phyloP scores from a whole-genome alignment of 1,284 basidiomycete species.

The Leccinum solheimii region DNA sequence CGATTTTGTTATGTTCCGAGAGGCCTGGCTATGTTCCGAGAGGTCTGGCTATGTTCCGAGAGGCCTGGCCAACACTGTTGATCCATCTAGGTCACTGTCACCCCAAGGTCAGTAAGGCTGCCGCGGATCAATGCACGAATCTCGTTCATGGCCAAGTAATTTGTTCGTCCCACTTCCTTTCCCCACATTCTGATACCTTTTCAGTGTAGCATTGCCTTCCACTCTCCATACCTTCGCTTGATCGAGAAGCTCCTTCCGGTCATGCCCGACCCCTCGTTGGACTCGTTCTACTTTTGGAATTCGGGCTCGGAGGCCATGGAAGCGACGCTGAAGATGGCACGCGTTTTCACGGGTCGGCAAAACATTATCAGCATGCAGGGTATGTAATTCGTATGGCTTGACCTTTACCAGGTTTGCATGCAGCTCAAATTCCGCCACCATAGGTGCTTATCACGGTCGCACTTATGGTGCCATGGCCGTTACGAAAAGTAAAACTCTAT shows the following conservation, averaged over 20 bases:
- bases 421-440: conserved; percentile 2
- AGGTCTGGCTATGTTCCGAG: not conserved
- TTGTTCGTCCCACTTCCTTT: not conserved
- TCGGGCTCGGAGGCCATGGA: conserved; percentile 92
- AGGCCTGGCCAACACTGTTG: conserved; percentile 2
- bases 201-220: conserved; percentile 79
- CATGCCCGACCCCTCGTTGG: conserved; percentile 85
- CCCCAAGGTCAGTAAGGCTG: conserved; percentile 82
- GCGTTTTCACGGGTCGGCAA: conserved; percentile 74
- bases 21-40: not conserved
- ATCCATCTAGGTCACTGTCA: conserved; percentile 76
- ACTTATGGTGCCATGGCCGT: conserved; percentile 87
- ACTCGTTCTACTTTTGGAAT: conserved; percentile 97
- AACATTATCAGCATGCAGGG: conserved; percentile 93
- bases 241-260: conserved; percentile 77
- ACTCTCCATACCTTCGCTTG: conserved; percentile 74
- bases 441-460: conserved; percentile 83
- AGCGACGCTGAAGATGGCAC: conserved; percentile 79
- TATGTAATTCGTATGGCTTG: conserved; percentile 19
- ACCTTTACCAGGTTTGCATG: not conserved
- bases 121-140: conserved; percentile 80
- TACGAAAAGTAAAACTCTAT: conserved; percentile 90
- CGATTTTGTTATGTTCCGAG: not conserved
- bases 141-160: conserved; percentile 77
- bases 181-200: conserved; percentile 2